Evolutionary conservation across 2,329 filamentous ascomycete genomes (phyloP), one percentile per base, ranked within the genome.

Genomic region (Cladosporium sp.): DNA sequence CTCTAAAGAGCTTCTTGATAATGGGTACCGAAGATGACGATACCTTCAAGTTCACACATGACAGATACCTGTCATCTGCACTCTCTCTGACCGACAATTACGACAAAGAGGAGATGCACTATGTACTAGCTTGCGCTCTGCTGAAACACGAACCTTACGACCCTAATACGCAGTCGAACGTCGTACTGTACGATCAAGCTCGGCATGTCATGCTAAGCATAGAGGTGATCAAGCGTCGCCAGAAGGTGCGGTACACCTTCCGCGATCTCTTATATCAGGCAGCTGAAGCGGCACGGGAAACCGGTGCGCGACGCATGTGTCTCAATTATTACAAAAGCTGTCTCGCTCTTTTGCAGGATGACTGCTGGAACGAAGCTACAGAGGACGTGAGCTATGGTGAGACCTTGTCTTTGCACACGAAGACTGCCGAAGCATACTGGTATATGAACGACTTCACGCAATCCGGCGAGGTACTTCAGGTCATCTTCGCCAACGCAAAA

Each of bases 331-430:
- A 91, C 72, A 84, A 82, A 45, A 84, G 86, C 57, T 92, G 90
- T 51, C 81, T 96, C 47, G 80, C 81, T 9, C 80, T 97, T n/a
- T 79, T 97, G 14, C 92, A 96, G 69, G 79, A 87, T 6, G 77
- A 89, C 55, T 86, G 89, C 0, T 97, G 93, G 93, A 79, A 84
- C 42, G 86, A 88, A 30, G 50, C 60, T 6, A 73, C 76, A 14
- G 80, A 84, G 5, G 93, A 97, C 70, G 87, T 89, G 0, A 88
- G 85, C 47, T 96, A 96, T 67, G 86, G 91, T 11, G 93, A 97
- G 75, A 96, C 92, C 0, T 80, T 95, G 62, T 86, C 88, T 62
- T 79, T 96, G 2, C 87, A 90, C 70, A 85, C 92, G 4, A 85
- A 89, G 55, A 85, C 90, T 4, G 89, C 92, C 3, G 92, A 96